Conservation (phyloP, 2,329 filamentous ascomycete genomes). For the Ceratocystis colombiana region DNA sequence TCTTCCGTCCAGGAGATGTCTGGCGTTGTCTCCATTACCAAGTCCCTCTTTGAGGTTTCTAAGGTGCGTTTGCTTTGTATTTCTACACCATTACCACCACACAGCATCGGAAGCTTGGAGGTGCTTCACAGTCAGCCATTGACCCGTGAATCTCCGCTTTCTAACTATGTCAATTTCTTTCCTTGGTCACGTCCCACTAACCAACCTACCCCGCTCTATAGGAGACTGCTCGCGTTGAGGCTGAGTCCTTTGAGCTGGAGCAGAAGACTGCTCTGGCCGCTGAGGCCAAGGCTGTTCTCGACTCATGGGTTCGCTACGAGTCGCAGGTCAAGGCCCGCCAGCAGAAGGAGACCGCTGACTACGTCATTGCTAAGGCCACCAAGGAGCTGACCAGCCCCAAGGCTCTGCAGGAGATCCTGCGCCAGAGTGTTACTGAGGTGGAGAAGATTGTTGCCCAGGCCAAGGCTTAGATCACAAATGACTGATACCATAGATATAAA, state of each 20-base stretch:
- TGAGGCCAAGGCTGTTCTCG: conserved; percentile 90
- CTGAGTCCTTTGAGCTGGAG: conserved; percentile 92
- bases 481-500: background rate
- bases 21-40: conserved; percentile 91
- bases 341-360: conserved; percentile 89
- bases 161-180: background rate
- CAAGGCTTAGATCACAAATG: conserved; percentile 21
- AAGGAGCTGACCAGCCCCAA: conserved; percentile 99
- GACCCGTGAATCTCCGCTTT: background rate
- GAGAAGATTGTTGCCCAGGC: conserved; percentile 56
- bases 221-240: conserved; percentile 96
- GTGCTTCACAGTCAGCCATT: background rate
- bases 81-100: background rate
- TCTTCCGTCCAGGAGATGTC: conserved; percentile 89
- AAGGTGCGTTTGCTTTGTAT: conserved; percentile 55
- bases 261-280: conserved; percentile 84
- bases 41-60: conserved; percentile 92
- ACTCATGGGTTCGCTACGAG: conserved; percentile 99
- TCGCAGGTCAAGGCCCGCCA: conserved; percentile 97
- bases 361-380: conserved; percentile 91
- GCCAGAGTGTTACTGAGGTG: conserved; percentile 91
- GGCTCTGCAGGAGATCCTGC: conserved; percentile 91
- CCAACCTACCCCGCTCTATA: conserved; percentile 33
- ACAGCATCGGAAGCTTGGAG: background rate
- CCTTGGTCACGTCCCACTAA: background rate